Conservation (phyloP, 2,329 filamentous ascomycete genomes). For the Calonectria leucothoes region DNA sequence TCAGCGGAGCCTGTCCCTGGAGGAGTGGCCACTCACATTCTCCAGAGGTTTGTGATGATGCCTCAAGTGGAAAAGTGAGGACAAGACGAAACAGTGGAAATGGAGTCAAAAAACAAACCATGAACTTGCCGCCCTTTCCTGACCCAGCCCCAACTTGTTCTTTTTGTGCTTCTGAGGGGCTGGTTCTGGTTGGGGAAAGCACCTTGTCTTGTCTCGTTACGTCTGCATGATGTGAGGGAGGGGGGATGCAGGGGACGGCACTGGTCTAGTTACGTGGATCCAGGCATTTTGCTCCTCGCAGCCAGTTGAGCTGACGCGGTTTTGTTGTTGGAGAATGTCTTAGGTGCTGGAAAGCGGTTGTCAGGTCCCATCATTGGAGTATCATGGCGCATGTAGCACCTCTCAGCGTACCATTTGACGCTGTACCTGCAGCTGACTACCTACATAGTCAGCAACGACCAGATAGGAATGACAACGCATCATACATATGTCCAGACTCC, state of each 20-base stretch:
- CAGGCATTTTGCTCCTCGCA: neutral
- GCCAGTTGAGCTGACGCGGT: neutral
- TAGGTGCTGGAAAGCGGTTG: neutral
- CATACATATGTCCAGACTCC: neutral
- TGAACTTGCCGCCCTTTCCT: neutral
- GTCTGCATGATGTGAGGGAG: conserved; percentile 1
- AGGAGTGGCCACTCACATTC: neutral
- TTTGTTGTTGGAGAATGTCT: neutral
- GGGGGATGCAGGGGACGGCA: conserved; percentile 3
- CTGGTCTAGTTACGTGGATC: conserved; percentile 13
- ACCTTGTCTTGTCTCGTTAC: neutral
- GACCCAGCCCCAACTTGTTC: neutral
- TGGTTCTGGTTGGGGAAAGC: neutral
- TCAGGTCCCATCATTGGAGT: neutral
- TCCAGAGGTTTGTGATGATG: neutral
- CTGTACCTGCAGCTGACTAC: conserved; percentile 10
- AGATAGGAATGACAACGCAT: conserved; percentile 7
- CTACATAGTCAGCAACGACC: neutral
- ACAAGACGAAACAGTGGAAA: conserved; percentile 18
- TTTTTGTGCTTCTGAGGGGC: neutral
- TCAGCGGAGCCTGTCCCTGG: neutral
- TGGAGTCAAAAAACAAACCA: neutral
- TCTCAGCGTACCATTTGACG: neutral
- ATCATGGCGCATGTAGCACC: neutral
- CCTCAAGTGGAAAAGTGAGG: conserved; percentile 1